Conservation (phyloP, 2,329 filamentous ascomycete genomes). For the Ophiosphaerella korrae region DNA sequence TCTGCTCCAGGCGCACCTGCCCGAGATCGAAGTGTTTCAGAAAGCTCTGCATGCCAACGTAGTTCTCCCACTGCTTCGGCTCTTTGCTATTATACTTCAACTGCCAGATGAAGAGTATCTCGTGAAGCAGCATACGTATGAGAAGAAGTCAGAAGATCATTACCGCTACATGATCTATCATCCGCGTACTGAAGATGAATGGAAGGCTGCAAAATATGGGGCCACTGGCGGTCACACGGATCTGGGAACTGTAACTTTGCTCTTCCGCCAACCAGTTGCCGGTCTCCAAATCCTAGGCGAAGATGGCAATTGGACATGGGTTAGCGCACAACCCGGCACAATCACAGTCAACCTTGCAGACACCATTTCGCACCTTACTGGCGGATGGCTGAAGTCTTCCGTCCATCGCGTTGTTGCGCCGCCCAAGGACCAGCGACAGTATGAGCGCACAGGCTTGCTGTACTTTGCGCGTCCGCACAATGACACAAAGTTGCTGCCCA, state of each 20-base stretch:
- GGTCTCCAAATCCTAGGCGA: slow-evolving; percentile 58
- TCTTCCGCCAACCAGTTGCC: slow-evolving; percentile 64
- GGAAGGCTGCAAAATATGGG: slow-evolving; percentile 49
- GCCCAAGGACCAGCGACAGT: slow-evolving; percentile 55
- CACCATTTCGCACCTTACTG: slow-evolving; percentile 47
- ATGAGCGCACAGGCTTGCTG: slow-evolving; percentile 56
- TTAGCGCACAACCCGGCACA: slow-evolving; percentile 46
- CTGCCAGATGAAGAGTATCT: slow-evolving; percentile 64
- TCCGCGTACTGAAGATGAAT: slow-evolving; percentile 55
- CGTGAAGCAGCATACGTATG: slow-evolving; percentile 62
- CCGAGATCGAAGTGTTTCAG: slow-evolving; percentile 62
- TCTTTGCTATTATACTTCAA: slow-evolving; percentile 66
- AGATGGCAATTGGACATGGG: slow-evolving; percentile 51
- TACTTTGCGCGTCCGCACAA: slow-evolving; percentile 57
- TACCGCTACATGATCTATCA: slow-evolving; percentile 68
- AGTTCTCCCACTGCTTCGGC: slow-evolving; percentile 61
- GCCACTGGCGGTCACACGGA: slow-evolving; percentile 62
- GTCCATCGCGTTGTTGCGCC: slow-evolving; percentile 58
- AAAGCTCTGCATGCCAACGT: slow-evolving; percentile 58
- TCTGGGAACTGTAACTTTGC: slow-evolving; percentile 60
- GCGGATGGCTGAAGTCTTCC: slow-evolving; percentile 54
- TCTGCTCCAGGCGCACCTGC: slow-evolving; percentile 48
- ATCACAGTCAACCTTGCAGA: slow-evolving; percentile 52
- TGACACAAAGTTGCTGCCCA: slow-evolving; percentile 45
- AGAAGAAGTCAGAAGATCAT: slow-evolving; percentile 64